Evolutionary conservation across 2,329 filamentous ascomycete genomes (phyloP).

Genomic region (Alternaria sp.): DNA sequence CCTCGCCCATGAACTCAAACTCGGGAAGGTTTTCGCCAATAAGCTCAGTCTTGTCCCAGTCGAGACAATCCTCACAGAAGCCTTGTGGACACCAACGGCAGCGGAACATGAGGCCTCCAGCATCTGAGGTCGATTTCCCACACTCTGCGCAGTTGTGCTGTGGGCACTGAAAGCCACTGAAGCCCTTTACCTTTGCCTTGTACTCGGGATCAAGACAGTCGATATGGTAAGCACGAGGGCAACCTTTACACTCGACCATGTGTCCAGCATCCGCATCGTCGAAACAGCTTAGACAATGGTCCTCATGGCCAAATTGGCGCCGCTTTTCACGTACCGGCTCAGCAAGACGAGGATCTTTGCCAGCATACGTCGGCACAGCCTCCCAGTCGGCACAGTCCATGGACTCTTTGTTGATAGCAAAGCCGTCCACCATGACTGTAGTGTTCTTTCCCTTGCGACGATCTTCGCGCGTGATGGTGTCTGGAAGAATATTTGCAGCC

Average conservation of each 20-base stretch:
- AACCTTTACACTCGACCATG: conserved; percentile 60
- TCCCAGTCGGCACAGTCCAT: conserved; percentile 64
- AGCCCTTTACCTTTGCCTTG: conserved; percentile 54
- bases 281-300: conserved; percentile 62
- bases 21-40: conserved; percentile 63
- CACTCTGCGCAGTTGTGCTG: conserved; percentile 66
- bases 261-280: conserved; percentile 56
- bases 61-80: conserved; percentile 68
- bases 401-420: conserved; percentile 65
- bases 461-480: conserved; percentile 56
- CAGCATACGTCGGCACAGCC: conserved; percentile 65
- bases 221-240: conserved; percentile 64
- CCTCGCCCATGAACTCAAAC: conserved; percentile 61
- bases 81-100: conserved; percentile 65
- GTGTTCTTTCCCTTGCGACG: conserved; percentile 66
- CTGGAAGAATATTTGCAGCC: conserved; percentile 49
- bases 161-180: conserved; percentile 62
- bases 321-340: conserved; percentile 61
- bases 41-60: conserved; percentile 61
- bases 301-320: conserved; percentile 58
- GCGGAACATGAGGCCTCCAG: conserved; percentile 60
- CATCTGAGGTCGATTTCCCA: conserved; percentile 59
- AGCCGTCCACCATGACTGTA: conserved; percentile 66
- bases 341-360: conserved; percentile 63
- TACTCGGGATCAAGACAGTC: conserved; percentile 58